Evolutionary conservation across 2,329 filamentous ascomycete species (phyloP).

Genomic region (Fusarium paranaense): DNA sequence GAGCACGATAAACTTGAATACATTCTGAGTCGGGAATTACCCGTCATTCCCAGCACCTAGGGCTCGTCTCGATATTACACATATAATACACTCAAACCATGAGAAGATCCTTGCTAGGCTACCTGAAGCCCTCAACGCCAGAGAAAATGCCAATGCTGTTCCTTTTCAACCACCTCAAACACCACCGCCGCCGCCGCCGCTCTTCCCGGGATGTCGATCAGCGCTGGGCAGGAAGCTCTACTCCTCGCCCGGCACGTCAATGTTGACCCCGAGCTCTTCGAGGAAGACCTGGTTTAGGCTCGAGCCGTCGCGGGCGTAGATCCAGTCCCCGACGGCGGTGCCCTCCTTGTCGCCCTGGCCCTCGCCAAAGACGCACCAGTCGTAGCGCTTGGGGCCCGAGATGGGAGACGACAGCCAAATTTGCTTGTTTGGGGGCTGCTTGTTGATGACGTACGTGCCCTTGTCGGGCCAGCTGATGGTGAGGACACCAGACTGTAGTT

Average conservation of each 20-base stretch:
- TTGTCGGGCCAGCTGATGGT: conserved; percentile 76
- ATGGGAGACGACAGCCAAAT: conserved; percentile 96
- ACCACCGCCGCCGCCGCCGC: conserved; percentile 2
- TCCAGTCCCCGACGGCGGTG: conserved; percentile 80
- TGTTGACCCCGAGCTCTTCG: conserved; percentile 79
- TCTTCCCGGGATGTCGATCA: conserved; percentile 22
- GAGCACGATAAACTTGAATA: conserved; percentile 16
- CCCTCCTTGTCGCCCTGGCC: conserved; percentile 81
- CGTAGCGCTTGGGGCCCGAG: conserved; percentile 92
- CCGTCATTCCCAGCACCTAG: not conserved
- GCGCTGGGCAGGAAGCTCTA: conserved; percentile 41
- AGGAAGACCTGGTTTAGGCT: conserved; percentile 79
- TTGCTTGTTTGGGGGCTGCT: conserved; percentile 96
- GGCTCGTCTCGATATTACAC: conserved; percentile 22
- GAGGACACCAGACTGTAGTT: conserved; percentile 81
- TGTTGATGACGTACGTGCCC: conserved; percentile 95
- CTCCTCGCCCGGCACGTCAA: conserved; percentile 52
- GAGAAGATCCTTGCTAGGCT: conserved; percentile 16
- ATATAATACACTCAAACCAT: conserved; percentile 31
- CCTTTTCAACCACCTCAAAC: conserved; percentile 7
- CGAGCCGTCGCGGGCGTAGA: conserved; percentile 87
- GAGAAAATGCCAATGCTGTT: conserved; percentile 25
- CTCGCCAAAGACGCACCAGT: conserved; percentile 83
- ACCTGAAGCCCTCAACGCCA: conserved; percentile 34
- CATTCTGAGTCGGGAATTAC: conserved; percentile 26